Evolutionary conservation across 352 stramenopile genomes (phyloP).

Genomic region (Globisporangium polare): DNA sequence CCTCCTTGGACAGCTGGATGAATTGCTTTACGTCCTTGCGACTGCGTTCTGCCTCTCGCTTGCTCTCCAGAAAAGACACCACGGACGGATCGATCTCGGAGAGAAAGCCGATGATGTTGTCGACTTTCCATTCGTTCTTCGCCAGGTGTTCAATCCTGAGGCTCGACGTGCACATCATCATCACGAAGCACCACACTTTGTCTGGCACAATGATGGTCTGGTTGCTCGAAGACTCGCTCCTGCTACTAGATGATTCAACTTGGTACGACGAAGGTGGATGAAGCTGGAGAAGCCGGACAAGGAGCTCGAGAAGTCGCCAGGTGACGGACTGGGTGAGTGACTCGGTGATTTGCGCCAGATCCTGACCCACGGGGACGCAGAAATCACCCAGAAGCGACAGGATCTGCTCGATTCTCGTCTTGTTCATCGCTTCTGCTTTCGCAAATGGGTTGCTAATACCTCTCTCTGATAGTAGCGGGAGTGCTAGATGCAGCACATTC

Average conservation of each 20-base stretch:
- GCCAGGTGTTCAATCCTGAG: constrained; percentile 21
- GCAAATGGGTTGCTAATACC: neutral
- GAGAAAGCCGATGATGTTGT: constrained; percentile 23
- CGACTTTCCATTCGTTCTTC: constrained; percentile 33
- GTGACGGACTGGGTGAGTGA: constrained; percentile 4
- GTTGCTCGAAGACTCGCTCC: neutral
- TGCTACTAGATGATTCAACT: constrained; percentile 11
- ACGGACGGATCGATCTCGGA: constrained; percentile 12
- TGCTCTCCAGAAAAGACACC: constrained; percentile 21
- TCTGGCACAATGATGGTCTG: constrained; percentile 26
- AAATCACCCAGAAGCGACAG: constrained; percentile 32
- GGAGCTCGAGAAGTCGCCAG: constrained; percentile 29
- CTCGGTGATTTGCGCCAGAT: neutral
- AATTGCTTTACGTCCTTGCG: constrained; percentile 26
- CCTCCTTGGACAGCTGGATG: constrained; percentile 19
- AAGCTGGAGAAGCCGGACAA: constrained; percentile 30
- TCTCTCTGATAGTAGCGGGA: constrained; percentile 28
- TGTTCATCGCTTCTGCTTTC: constrained; percentile 26
- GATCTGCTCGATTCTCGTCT: constrained; percentile 36
- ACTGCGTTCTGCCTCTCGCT: constrained; percentile 22
- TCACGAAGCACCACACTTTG: constrained; percentile 36
- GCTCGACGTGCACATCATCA: constrained; percentile 28
- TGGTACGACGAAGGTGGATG: constrained; percentile 29
- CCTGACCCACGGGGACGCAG: constrained; percentile 17
- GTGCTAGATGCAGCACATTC: constrained; percentile 40